Conservation (phyloP, 1,284 basidiomycete genomes). For the Psilocybe mexicana region DNA sequence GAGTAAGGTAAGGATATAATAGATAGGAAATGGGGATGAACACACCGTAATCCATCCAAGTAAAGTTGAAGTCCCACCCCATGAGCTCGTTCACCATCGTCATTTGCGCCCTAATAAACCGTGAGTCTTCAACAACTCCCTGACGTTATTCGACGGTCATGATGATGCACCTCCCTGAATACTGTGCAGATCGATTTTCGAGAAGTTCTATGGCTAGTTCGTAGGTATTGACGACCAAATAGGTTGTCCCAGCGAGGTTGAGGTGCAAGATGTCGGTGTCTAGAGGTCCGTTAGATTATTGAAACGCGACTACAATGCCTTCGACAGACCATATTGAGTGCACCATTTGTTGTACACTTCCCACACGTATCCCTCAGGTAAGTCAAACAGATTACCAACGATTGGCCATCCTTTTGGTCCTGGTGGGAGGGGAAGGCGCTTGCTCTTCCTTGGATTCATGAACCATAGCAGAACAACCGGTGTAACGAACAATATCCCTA, state of each 20-base stretch:
- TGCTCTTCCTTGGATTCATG: neutral
- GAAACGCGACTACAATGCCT: too few relatives aligned
- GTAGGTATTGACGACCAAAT: slow-evolving; percentile 39
- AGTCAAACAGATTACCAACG: neutral
- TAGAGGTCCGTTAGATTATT: slow-evolving; percentile 3
- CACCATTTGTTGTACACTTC: neutral
- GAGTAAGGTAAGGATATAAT: neutral
- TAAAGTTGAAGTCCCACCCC: slow-evolving; percentile 22
- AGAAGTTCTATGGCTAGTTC: slow-evolving; percentile 38
- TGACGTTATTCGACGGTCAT: neutral
- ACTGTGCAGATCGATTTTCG: slow-evolving; percentile 35
- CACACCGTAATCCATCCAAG: slow-evolving; percentile 28
- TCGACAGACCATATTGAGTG: neutral
- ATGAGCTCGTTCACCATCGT: slow-evolving; percentile 30
- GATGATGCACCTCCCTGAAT: slow-evolving; percentile 14
- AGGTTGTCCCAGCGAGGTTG: slow-evolving; percentile 31
- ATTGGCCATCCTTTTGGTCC: neutral
- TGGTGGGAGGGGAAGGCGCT: neutral
- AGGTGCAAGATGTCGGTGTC: slow-evolving; percentile 40
- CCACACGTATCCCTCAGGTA: neutral
- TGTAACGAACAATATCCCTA: too few relatives aligned
- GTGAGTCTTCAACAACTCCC: neutral
- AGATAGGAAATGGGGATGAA: neutral
- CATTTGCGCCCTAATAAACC: slow-evolving; percentile 20
- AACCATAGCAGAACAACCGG: too few relatives aligned